These are phyloP conservation scores for Hibiscus syriacus DNA, from an alignment of 345 rosid species.

Conservation along the genomic window DNA sequence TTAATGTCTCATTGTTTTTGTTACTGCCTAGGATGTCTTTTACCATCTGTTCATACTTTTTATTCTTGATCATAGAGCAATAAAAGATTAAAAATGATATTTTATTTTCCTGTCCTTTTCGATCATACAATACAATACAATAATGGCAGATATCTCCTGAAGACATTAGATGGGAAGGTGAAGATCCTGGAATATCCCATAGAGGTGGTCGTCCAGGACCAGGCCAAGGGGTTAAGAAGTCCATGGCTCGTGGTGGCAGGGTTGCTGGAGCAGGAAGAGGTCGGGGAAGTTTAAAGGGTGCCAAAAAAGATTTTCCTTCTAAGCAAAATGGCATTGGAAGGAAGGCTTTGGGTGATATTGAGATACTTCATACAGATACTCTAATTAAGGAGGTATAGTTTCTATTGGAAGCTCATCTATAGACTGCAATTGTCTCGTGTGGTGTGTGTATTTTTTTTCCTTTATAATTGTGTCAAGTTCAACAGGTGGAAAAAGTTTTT, in stretches of 20 bases:
- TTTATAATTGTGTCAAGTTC: constrained; percentile 1
- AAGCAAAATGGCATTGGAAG: constrained; percentile 63
- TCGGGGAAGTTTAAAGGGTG: constrained; percentile 50
- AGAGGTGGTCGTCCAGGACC: constrained; percentile 74
- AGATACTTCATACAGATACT: constrained; percentile 85
- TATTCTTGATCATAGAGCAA: neutral
- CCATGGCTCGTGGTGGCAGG: constrained; percentile 60
- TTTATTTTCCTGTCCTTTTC: neutral
- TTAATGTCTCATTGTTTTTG: neutral
- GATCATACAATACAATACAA: neutral
- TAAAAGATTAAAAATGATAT: neutral
- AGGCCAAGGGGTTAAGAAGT: constrained; percentile 68
- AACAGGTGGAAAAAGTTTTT: constrained; percentile 87
- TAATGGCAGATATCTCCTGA: constrained; percentile 66
- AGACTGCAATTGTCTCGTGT: neutral
- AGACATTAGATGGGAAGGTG: constrained; percentile 89
- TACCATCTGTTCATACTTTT: neutral
- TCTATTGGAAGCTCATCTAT: neutral
- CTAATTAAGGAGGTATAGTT: constrained; percentile 71
- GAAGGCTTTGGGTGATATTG: constrained; percentile 81
- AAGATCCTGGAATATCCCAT: constrained; percentile 56
- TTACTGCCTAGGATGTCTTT: neutral
- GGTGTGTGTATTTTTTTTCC: constrained; percentile 1
- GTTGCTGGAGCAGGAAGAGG: constrained; percentile 61
- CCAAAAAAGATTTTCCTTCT: constrained; percentile 44